phyloP scores from a whole-genome alignment of 352 stramenopile genomes.

The Globisporangium nodosum region DNA sequence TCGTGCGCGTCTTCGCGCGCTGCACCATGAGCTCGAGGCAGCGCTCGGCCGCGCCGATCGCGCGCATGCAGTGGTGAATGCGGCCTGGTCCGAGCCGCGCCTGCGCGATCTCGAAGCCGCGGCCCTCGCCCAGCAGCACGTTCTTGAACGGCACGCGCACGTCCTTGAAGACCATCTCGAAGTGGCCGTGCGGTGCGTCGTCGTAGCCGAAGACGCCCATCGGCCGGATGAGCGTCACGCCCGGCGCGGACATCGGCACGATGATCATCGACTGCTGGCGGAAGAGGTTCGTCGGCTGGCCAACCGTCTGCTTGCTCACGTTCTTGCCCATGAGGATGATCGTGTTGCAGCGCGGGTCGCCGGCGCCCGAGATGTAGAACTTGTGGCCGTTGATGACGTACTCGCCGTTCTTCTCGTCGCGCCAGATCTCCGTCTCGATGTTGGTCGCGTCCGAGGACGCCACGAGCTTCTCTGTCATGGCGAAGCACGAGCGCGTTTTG shows the following conservation, averaged over 20 bases:
- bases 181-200: constrained; percentile 93
- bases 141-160: constrained; percentile 88
- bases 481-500: constrained; percentile 92
- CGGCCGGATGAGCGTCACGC: constrained; percentile 88
- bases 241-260: constrained; percentile 87
- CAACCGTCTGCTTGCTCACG: constrained; percentile 19
- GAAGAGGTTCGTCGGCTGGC: constrained; percentile 37
- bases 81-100: constrained; percentile 92
- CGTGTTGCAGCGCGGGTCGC: constrained; percentile 93
- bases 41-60: constrained; percentile 88
- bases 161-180: constrained; percentile 95
- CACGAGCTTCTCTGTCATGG: constrained; percentile 97
- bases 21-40: constrained; percentile 79
- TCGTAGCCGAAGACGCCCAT: constrained; percentile 96
- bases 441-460: constrained; percentile 96
- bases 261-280: constrained; percentile 88
- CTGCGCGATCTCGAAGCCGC: constrained; percentile 88
- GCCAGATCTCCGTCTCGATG: constrained; percentile 83
- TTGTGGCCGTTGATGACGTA: constrained; percentile 95
- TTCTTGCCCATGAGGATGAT: constrained; percentile 84
- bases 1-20: constrained; percentile 91
- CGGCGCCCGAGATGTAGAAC: constrained; percentile 95
- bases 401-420: constrained; percentile 56
- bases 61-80: constrained; percentile 98
- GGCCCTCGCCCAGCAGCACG: constrained; percentile 73